phyloP scores from a whole-genome alignment of 1,284 basidiomycete genomes.

The Jaminaea rosea region DNA sequence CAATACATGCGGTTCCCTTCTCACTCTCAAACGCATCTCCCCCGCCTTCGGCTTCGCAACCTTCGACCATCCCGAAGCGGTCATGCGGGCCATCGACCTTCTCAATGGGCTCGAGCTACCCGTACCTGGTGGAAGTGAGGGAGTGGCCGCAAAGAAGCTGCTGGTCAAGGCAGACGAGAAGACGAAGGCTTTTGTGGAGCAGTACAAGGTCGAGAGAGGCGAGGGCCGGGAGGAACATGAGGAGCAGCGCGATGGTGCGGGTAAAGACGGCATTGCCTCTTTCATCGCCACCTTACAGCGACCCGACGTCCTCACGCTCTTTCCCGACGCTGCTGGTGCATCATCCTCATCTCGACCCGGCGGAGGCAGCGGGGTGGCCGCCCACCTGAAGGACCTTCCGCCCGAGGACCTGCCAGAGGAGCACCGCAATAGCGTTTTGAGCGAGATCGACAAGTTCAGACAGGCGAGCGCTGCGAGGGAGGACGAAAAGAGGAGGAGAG shows the following conservation, averaged over 20 bases:
- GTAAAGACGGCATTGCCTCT: slow-evolving; percentile 2
- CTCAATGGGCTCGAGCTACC: slow-evolving; percentile 71
- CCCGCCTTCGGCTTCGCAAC: slow-evolving; percentile 93
- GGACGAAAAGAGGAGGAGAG: slow-evolving; percentile 30
- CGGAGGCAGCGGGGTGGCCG: slow-evolving; percentile 73
- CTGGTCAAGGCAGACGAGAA: slow-evolving; percentile 77
- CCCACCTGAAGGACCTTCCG: slow-evolving; percentile 85
- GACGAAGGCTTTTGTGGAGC: slow-evolving; percentile 73
- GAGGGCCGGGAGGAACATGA: background rate
- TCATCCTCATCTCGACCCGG: too few relatives aligned
- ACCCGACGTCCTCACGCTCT: slow-evolving; percentile 50
- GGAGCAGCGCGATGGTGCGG: background rate
- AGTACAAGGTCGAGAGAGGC: slow-evolving; percentile 53
- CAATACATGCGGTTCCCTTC: slow-evolving; percentile 71
- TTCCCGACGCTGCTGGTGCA: slow-evolving; percentile 55
- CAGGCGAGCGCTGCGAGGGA: slow-evolving; percentile 38
- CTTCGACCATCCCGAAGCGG: slow-evolving; percentile 78
- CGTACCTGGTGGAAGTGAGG: background rate
- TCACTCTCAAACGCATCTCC: slow-evolving; percentile 79
- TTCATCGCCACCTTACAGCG: slow-evolving; percentile 43
- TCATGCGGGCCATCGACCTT: slow-evolving; percentile 67
- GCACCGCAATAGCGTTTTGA: slow-evolving; percentile 81
- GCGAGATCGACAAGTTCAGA: slow-evolving; percentile 75
- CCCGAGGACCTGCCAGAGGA: slow-evolving; percentile 92
- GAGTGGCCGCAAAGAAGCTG: slow-evolving; percentile 58